phyloP scores from a whole-genome alignment of 805 yeast species.

The Lipomyces spencermartinsiae region DNA sequence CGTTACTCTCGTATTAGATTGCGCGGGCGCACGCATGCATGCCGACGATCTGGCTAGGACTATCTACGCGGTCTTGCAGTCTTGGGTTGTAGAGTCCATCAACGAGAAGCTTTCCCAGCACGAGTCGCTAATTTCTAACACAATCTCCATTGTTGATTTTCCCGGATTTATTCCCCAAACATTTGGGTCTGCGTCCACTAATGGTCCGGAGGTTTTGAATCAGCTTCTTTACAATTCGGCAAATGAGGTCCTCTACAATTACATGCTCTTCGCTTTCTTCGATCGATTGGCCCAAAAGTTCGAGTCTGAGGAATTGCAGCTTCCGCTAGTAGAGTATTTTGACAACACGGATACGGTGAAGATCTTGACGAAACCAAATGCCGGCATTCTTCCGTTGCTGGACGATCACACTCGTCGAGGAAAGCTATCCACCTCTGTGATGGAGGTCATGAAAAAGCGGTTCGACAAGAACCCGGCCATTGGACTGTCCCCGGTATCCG shows the following conservation, averaged over 20 bases:
- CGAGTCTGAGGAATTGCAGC: constrained; percentile 51
- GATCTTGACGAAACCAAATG: constrained; percentile 54
- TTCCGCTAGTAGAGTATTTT: constrained; percentile 62
- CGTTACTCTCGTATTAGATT: constrained; percentile 51
- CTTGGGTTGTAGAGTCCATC: constrained; percentile 50
- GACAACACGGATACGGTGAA: constrained; percentile 64
- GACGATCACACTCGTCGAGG: constrained; percentile 50
- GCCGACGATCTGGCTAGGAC: constrained; percentile 53
- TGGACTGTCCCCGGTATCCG: constrained; percentile 35
- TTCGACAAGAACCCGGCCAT: constrained; percentile 43
- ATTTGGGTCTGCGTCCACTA: constrained; percentile 14
- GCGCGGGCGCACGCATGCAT: constrained; percentile 50
- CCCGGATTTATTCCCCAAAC: constrained; percentile 49
- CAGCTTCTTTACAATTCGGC: constrained; percentile 51
- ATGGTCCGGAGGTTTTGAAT: constrained; percentile 44
- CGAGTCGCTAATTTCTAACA: constrained; percentile 44
- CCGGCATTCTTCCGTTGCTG: constrained; percentile 48
- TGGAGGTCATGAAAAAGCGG: constrained; percentile 45
- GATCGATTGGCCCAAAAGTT: constrained; percentile 49
- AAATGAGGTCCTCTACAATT: constrained; percentile 51
- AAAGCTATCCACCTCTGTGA: constrained; percentile 44
- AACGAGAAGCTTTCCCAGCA: constrained; percentile 46
- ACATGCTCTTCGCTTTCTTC: constrained; percentile 48
- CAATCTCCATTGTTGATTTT: constrained; percentile 50
- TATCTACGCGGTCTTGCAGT: constrained; percentile 49